These are phyloP conservation scores for Somion occarium DNA, from an alignment of 1,284 basidiomycete genomes.

Conservation along the genomic window DNA sequence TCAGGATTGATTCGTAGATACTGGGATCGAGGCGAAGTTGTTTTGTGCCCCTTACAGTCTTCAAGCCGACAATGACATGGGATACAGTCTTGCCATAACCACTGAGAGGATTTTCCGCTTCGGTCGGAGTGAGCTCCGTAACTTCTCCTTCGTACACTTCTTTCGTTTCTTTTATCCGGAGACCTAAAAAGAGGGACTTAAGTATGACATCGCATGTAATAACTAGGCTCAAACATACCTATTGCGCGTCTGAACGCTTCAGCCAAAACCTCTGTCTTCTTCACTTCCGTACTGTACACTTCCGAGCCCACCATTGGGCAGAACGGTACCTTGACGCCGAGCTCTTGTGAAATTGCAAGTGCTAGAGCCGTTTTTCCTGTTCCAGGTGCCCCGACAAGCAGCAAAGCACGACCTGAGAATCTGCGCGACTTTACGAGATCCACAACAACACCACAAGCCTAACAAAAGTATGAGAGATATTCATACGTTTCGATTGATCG, in stretches of 20 bases:
- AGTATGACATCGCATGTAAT: not conserved
- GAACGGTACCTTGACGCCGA: constrained; percentile 94
- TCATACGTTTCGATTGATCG: not conserved
- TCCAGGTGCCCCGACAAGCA: constrained; percentile 88
- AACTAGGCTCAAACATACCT: constrained; percentile 49
- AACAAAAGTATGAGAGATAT: not conserved
- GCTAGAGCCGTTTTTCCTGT: constrained; percentile 97
- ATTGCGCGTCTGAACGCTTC: constrained; percentile 95
- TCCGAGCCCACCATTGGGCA: constrained; percentile 98
- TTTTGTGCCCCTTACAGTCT: constrained; percentile 98
- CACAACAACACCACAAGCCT: constrained; percentile 91
- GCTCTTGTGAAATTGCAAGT: constrained; percentile 89
- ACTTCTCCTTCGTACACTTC: constrained; percentile 99
- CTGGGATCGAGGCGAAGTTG: constrained; percentile 92
- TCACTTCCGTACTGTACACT: constrained; percentile 96
- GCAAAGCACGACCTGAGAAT: constrained; percentile 86
- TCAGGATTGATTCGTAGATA: constrained; percentile 96
- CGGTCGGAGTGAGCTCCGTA: constrained; percentile 93
- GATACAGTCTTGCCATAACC: constrained; percentile 99
- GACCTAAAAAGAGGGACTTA: constrained; percentile 44
- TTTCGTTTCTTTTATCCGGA: constrained; percentile 97
- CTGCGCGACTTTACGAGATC: constrained; percentile 87
- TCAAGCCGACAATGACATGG: constrained; percentile 94
- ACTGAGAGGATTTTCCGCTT: constrained; percentile 91
- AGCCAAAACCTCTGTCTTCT: constrained; percentile 98